These are phyloP conservation scores for Canna indica DNA, from an alignment of 176 grass and related monocot genomes.

Conservation along the genomic window DNA sequence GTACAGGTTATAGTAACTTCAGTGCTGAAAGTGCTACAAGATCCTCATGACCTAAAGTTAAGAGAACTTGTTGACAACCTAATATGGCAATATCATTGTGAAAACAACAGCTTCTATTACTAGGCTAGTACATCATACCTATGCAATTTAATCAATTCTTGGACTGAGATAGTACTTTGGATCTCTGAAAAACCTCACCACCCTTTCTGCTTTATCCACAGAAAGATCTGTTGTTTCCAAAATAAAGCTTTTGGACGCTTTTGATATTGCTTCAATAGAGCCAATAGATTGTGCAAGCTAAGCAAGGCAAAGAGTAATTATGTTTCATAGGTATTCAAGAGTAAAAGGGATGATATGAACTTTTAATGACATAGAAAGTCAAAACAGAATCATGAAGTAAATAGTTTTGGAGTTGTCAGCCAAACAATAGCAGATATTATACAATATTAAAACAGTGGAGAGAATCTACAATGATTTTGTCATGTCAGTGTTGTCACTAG, in stretches of 20 bases:
- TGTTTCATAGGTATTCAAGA: neutral
- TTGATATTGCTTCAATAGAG: slow-evolving; percentile 72
- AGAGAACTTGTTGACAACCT: too few relatives aligned
- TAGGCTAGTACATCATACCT: slow-evolving; percentile 23
- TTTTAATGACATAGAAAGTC: neutral
- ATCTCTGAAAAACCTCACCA: slow-evolving; percentile 81
- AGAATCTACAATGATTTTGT: neutral
- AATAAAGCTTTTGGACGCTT: slow-evolving; percentile 53
- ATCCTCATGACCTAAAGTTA: too few relatives aligned
- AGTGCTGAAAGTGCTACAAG: too few relatives aligned
- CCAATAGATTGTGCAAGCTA: slow-evolving; percentile 81
- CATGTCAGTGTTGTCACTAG: neutral
- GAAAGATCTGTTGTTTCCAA: slow-evolving; percentile 89
- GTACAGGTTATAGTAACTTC: too few relatives aligned
- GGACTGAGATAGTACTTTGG: slow-evolving; percentile 68
- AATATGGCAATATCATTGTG: too few relatives aligned
- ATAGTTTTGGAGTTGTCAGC: neutral
- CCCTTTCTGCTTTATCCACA: slow-evolving; percentile 55
- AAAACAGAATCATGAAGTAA: neutral
- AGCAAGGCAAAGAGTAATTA: slow-evolving; percentile 12
- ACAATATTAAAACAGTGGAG: neutral
- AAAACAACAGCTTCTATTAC: neutral
- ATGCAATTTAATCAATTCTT: slow-evolving; percentile 38
- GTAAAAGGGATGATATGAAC: neutral
- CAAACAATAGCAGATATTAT: neutral